Percentiles rank a stretch among this genome's conserved stretches.
phyloP scores from a whole-genome alignment of 371 early-diverging fungal genomes.

The Mortierella sp. region DNA sequence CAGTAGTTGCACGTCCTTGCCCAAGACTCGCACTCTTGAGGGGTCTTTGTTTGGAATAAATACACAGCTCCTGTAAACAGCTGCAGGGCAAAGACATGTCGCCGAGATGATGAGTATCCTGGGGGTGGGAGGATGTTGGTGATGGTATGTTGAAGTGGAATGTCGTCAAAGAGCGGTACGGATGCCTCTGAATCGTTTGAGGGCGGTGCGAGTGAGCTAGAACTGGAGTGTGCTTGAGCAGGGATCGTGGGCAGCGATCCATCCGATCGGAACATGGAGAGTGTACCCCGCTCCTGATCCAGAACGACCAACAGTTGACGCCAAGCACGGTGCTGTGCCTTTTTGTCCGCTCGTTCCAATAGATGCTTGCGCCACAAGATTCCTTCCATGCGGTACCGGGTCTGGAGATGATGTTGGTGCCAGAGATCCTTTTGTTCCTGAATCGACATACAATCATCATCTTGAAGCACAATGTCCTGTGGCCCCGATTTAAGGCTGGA shows the following conservation, averaged over 20 bases:
- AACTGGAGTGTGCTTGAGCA: background rate
- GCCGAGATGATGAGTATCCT: constrained; percentile 84
- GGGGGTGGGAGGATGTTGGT: constrained; percentile 86
- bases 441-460: constrained; percentile 9
- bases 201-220: background rate
- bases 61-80: constrained; percentile 84
- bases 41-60: constrained; percentile 84
- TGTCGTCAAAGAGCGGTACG: constrained; percentile 61
- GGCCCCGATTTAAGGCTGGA: background rate
- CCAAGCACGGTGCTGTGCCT: constrained; percentile 92
- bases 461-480: background rate
- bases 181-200: constrained; percentile 9
- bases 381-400: constrained; percentile 79
- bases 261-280: constrained; percentile 85
- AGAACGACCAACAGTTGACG: constrained; percentile 82
- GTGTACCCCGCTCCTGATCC: constrained; percentile 73
- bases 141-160: constrained; percentile 82
- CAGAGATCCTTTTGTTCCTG: constrained; percentile 34
- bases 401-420: constrained; percentile 44
- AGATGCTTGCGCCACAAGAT: constrained; percentile 91
- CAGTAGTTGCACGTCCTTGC: constrained; percentile 90
- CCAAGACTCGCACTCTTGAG: constrained; percentile 85
- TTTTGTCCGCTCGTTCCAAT: constrained; percentile 80
- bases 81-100: constrained; percentile 87
- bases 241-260: constrained; percentile 24